Evolutionary conservation across 1,139 yeast species (phyloP), one percentile per base, ranked within the genome.

Genomic region (Nadsonia starkeyi-henricii): DNA sequence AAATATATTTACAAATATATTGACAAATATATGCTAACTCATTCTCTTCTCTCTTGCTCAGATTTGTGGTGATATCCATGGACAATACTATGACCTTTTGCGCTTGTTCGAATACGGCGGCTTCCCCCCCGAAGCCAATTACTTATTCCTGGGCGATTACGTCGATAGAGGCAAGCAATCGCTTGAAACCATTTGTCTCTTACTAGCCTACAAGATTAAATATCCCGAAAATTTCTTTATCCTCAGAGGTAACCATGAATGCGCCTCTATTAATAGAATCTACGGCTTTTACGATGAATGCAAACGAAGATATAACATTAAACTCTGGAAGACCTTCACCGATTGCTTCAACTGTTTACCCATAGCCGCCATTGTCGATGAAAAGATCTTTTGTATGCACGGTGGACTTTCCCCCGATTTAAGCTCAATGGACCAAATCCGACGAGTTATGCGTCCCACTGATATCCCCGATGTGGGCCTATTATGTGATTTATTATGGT

Each of bases 81-180:
- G 97, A 51, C 98, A 91, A 69, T 91, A 89, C 68, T 89, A 89
- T 63, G 98, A 91, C 69, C 76, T 91, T 62, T 76, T 91, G 66
- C 83, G 97, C 68, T 77, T 91, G 60, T 89, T 91, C 62, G 97
- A 91, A 71, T 88, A 89, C 64, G 97, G 97, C 58, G 98, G 97
- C 4, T 91, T 89, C 74, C 97, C 97, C 2, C 97, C 97, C n/a
- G 96, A 88, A 66, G 95, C 96, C 28, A 89, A 89, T 70, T 89
- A 89, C 69, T 73, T 89, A 60, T 91, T 91, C 64, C 71, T 91
- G 54, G 98, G 98, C 55, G 98, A 89, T 70, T 89, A 89, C 64
- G 98, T 89, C 57, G 98, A 89, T 72, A 82, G 98, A 74, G 98
- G 98, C 61, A 89, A 88, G 66, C 97, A 89, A 71, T 85, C 95